Evolutionary conservation across 2,329 filamentous ascomycete genomes (phyloP), one percentile per base, ranked within the genome.

Genomic region (Pseudopyrenochaeta lycopersici): DNA sequence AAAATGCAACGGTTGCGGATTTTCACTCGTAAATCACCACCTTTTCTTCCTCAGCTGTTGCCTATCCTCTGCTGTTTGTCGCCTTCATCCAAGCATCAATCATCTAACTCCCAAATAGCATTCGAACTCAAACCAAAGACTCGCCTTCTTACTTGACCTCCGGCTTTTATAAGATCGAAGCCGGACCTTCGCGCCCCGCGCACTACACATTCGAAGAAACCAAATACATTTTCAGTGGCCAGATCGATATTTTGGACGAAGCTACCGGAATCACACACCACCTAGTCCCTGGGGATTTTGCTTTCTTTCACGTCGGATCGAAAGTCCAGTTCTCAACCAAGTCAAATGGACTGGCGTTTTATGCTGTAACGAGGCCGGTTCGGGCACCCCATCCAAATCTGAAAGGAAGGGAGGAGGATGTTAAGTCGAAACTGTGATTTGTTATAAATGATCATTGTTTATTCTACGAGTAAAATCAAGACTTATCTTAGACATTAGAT

Each of bases 221-320:
- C 30, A 68, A 68, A 39, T 68, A 66, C 27, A 59, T 68, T 14
- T 58, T 68, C 12, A 54, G 47, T 10, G 65, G 65, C 20, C 65
- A 68, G 31, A 67, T 68, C 23, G 63, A 68, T 18, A 57, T 68
- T 1, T 30, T 68, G 21, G 65, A 68, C 29, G 65, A 68, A 53
- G 63, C 65, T 1, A 68, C 65, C 1, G 65, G 65, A 2, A 49
- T 67, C 1, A 63, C 57, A 14, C 66, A 68, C 20, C 64, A 68
- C 27, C 58, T 68, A 6, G 64, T 68, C 7, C 53, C 64, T 0
- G 64, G 66, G 2, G 64, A 68, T 39, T 68, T 66, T 49, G 66
- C 64, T 1, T 68, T 68, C 60, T 68, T 68, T 48, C 58, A 63
- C 32, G 62, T 67, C 1, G 64, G 64, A 1, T 61, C 58, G 2